phyloP scores from a whole-genome alignment of 257 asterid genomes.

The Buddleja alternifolia region DNA sequence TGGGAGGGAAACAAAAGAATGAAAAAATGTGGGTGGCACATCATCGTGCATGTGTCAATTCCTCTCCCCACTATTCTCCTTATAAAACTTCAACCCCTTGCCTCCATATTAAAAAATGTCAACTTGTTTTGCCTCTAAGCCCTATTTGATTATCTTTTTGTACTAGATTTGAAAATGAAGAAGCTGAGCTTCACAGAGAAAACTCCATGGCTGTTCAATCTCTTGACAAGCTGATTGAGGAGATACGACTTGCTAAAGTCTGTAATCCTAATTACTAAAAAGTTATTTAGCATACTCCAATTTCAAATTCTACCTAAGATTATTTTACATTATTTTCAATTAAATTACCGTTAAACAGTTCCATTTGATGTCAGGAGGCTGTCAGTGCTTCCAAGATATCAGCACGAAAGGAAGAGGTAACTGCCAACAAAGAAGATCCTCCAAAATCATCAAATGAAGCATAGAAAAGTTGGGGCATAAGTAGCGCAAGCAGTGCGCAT shows the following conservation, averaged over 20 bases:
- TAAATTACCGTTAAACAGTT: neutral
- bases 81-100: neutral
- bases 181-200: too few species aligned
- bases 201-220: too few species aligned
- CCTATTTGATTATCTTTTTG: neutral
- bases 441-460: neutral
- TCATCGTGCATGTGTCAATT: neutral
- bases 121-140: neutral
- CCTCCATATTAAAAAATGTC: neutral
- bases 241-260: too few species aligned
- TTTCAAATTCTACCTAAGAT: too few species aligned
- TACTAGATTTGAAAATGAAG: too few species aligned
- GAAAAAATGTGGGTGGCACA: neutral
- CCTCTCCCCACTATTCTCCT: neutral
- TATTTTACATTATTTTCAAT: too few species aligned
- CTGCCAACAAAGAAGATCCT: neutral
- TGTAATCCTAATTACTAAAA: too few species aligned
- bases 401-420: neutral
- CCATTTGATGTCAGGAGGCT: conserved; percentile 11
- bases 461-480: neutral
- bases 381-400: neutral
- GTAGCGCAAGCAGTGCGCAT: neutral
- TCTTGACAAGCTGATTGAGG: too few species aligned
- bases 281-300: neutral
- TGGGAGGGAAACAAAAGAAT: too few species aligned